Evolutionary conservation across 768 basidiomycete species (phyloP), one percentile per base, ranked within the genome.

Genomic region (Omphalotus guepiniiformis): DNA sequence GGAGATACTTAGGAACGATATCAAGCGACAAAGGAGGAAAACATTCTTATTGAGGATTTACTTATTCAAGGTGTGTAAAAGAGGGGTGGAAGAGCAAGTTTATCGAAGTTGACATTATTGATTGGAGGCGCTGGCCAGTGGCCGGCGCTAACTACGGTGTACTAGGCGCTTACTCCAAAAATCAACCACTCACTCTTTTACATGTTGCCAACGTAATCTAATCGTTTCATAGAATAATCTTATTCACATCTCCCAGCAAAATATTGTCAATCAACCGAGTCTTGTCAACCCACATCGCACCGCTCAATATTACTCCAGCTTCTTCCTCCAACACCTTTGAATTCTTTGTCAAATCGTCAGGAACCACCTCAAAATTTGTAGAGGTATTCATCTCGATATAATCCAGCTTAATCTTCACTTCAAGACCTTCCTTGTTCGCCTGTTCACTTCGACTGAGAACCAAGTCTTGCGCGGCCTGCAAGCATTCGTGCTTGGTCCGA

Each of bases 311-410:
- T 19, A 48, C 36, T 18, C 26, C 13, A 40, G 23, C 11, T 16
- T 7, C 25, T 6, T 25, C 23, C 25, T 32, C 21, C n/a, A n/a
- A n/a, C n/a, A n/a, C 6, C 36, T 27, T 39, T 27, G 35, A 8
- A 8, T 8, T 19, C 16, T 18, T 15, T 8, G 6, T 34, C 7
- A 26, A 32, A 19, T 39, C 18, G 21, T 39, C 39, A 5, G 13
- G 21, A 5, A 39, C 6, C 21, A 39, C 39, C 21, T 39, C 39
- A 22, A 39, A 39, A n/a, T 21, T n/a, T 25, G 21, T 19, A 19
- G 21, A 19, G 13, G 21, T 13, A 21, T 95, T 98, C 66, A 97
- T 76, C 66, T 92, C 83, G 53, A 99, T 66, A 59, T 97, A 98
- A 60, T 97, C 93, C 53, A 87, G 58, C 56, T 67, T 70, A 52